phyloP scores from a whole-genome alignment of 371 early-diverging fungal genomes.

The Phascolomyces articulosus region DNA sequence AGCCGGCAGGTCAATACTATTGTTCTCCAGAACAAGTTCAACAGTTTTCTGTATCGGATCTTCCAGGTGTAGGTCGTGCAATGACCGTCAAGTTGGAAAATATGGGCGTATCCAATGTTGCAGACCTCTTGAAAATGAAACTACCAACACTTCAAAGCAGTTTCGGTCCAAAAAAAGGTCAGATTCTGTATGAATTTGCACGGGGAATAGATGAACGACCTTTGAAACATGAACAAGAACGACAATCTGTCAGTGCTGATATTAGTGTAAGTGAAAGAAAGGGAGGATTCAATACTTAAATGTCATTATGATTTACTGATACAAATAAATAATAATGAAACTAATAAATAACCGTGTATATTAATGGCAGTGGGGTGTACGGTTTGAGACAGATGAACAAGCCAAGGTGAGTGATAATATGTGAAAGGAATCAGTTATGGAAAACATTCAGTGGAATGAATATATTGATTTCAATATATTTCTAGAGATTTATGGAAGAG shows the following conservation, averaged over 20 bases:
- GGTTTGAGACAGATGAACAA: conserved; percentile 73
- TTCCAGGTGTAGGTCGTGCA: conserved; percentile 53
- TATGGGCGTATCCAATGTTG: conserved; percentile 50
- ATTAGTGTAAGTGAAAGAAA: conserved; percentile 42
- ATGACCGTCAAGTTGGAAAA: conserved; percentile 44
- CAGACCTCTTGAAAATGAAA: conserved; percentile 51
- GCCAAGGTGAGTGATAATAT: conserved; percentile 40
- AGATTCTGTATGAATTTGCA: conserved; percentile 61
- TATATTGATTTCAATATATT: not conserved
- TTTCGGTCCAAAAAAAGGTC: conserved; percentile 77
- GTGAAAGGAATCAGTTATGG: not conserved
- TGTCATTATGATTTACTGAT: not conserved
- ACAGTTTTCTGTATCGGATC: conserved; percentile 44
- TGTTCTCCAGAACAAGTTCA: conserved; percentile 36
- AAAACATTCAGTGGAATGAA: no score
- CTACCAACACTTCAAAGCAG: conserved; percentile 53
- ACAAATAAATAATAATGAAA: no score
- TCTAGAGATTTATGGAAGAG: conserved; percentile 48
- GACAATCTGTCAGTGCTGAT: conserved; percentile 82
- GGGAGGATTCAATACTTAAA: not conserved
- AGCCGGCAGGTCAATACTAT: conserved; percentile 73
- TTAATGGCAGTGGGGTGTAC: conserved; percentile 74
- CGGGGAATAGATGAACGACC: conserved; percentile 80
- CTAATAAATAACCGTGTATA: not conserved
- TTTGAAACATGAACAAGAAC: conserved; percentile 59